Evolutionary conservation across 2,329 filamentous ascomycete genomes (phyloP).

Genomic region (Clonostachys sp.): DNA sequence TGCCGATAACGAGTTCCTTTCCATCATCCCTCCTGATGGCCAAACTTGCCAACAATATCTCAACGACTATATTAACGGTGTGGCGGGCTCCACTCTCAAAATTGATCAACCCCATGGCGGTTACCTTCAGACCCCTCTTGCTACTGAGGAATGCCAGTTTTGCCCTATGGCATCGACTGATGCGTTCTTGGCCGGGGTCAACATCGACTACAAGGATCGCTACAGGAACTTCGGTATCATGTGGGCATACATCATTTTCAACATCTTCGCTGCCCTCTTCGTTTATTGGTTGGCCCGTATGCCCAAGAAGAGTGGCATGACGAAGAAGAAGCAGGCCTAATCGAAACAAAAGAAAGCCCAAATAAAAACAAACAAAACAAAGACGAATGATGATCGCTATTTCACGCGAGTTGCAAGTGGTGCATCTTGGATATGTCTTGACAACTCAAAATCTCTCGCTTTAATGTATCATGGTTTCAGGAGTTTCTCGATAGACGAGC

Average conservation of each 20-base stretch:
- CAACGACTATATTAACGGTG: slow-evolving; percentile 40
- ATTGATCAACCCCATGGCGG: slow-evolving; percentile 29
- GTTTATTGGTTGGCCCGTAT: slow-evolving; percentile 52
- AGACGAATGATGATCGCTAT: no score
- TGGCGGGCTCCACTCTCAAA: neutral
- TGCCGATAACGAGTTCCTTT: slow-evolving; percentile 57
- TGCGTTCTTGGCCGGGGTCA: slow-evolving; percentile 38
- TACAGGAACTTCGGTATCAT: slow-evolving; percentile 68
- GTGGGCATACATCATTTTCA: slow-evolving; percentile 55
- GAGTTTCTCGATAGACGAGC: no score
- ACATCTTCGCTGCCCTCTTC: slow-evolving; percentile 47
- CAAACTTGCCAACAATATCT: slow-evolving; percentile 55
- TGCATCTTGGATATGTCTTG: no score
- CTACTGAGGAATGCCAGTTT: slow-evolving; percentile 48
- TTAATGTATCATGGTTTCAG: no score
- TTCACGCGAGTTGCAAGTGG: no score
- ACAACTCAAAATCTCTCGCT: no score
- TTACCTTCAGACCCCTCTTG: slow-evolving; percentile 41
- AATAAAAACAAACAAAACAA: no score
- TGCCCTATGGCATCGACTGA: slow-evolving; percentile 50
- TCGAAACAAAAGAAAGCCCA: no score
- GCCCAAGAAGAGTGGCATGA: slow-evolving; percentile 26
- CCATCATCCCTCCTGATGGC: slow-evolving; percentile 51
- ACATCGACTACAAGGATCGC: slow-evolving; percentile 49
- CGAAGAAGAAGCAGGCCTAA: slow-evolving; percentile 1